Conservation (phyloP, 2,329 filamentous ascomycete genomes). For the Gnomoniopsis sp. region DNA sequence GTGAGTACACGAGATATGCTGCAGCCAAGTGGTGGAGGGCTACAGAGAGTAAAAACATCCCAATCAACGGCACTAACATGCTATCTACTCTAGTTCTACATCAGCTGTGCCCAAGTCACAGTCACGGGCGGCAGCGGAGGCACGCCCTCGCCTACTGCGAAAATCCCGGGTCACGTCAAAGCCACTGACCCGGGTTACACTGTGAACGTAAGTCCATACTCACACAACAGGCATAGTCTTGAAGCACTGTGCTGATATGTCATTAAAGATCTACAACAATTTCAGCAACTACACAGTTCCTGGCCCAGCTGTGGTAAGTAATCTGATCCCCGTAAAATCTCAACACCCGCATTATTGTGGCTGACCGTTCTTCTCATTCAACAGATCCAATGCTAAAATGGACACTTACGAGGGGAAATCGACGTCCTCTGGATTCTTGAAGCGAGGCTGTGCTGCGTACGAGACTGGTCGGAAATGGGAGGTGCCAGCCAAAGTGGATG, state of each 20-base stretch:
- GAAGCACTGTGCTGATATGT: neutral
- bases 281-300: constrained; percentile 23
- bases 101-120: constrained; percentile 39
- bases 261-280: constrained; percentile 25
- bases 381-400: too few species aligned
- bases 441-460: too few species aligned
- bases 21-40: neutral
- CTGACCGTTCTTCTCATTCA: too few species aligned
- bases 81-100: constrained; percentile 37
- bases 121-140: constrained; percentile 37
- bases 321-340: neutral
- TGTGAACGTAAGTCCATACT: constrained; percentile 34
- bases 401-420: too few species aligned
- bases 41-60: neutral
- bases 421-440: too few species aligned
- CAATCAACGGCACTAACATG: neutral
- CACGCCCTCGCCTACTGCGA: constrained; percentile 30
- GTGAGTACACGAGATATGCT: constrained; percentile 8
- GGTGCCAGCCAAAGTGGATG: too few species aligned
- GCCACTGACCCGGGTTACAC: constrained; percentile 38
- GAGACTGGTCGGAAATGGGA: too few species aligned
- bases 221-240: neutral
- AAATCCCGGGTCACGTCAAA: constrained; percentile 34
- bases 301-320: constrained; percentile 1
- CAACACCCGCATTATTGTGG: too few species aligned